These are phyloP conservation scores for Westerdykella aurantiaca DNA, from an alignment of 2,329 filamentous ascomycete species.

Conservation along the genomic window DNA sequence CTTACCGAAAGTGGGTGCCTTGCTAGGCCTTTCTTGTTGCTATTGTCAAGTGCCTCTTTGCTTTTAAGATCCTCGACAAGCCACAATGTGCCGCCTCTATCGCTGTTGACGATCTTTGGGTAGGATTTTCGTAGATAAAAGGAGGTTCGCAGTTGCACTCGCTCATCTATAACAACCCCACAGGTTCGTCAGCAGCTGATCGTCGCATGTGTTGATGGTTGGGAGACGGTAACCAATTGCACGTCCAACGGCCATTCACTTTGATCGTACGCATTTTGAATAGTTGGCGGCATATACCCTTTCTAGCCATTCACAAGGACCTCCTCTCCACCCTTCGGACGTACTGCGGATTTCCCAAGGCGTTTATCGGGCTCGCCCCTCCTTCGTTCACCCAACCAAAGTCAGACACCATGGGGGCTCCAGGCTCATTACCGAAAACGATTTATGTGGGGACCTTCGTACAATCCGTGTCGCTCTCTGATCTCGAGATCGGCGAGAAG, in stretches of 20 bases:
- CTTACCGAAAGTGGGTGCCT: constrained; percentile 2
- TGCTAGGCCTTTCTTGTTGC: constrained; percentile 10
- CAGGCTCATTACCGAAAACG: constrained; percentile 22
- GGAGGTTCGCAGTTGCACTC: not conserved
- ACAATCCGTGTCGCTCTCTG: constrained; percentile 46
- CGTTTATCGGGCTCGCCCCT: too few relatives aligned
- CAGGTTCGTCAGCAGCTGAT: too few relatives aligned
- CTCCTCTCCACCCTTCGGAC: not conserved
- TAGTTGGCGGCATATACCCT: not conserved
- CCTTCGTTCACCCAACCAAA: too few relatives aligned
- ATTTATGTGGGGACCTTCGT: constrained; percentile 60
- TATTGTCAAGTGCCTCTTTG: constrained; percentile 4
- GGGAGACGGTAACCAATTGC: too few relatives aligned
- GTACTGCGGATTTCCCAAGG: too few relatives aligned
- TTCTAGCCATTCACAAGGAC: not conserved
- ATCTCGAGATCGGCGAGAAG: constrained; percentile 46
- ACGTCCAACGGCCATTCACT: too few relatives aligned
- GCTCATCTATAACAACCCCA: not conserved
- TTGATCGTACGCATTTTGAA: not conserved
- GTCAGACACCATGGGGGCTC: constrained; percentile 23
- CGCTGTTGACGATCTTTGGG: not conserved
- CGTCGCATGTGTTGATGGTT: too few relatives aligned
- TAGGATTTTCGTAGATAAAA: constrained; percentile 6
- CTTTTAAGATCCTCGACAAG: constrained; percentile 12
- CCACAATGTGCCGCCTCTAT: constrained; percentile 3